Percentiles rank a stretch among this genome's conserved stretches.
Evolutionary conservation across 2,329 filamentous ascomycete genomes (phyloP).

Genomic region (Pseudodiploospora longispora): DNA sequence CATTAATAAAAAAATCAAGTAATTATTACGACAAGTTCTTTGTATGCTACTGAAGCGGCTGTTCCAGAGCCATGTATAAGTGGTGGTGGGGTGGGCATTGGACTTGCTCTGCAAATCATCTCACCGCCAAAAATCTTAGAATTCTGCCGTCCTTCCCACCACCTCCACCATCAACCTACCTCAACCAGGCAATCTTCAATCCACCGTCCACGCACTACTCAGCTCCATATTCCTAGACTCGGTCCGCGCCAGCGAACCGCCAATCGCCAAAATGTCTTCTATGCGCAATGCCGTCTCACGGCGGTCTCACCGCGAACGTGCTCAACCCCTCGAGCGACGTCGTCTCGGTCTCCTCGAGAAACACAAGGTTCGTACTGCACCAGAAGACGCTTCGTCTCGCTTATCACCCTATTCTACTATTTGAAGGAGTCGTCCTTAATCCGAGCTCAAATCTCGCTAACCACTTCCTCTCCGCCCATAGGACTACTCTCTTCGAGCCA

Average conservation of each 20-base stretch:
- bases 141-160: constrained; percentile 23
- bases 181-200: background rate
- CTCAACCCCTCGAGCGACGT: constrained; percentile 73
- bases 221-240: background rate
- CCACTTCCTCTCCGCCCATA: constrained; percentile 13
- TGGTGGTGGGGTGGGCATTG: too few relatives aligned
- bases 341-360: constrained; percentile 93
- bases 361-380: constrained; percentile 57
- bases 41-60: too few relatives aligned
- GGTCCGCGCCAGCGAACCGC: background rate
- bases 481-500: constrained; percentile 58
- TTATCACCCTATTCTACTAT: constrained; percentile 5
- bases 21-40: too few relatives aligned
- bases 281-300: constrained; percentile 62
- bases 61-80: too few relatives aligned
- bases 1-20: too few relatives aligned
- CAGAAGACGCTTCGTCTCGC: background rate
- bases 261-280: constrained; percentile 39
- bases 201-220: background rate
- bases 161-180: constrained; percentile 1
- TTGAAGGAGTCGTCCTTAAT: background rate
- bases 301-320: constrained; percentile 83
- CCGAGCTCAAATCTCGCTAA: too few relatives aligned
- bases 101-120: background rate
- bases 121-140: constrained; percentile 31